phyloP scores from a whole-genome alignment of 1,284 basidiomycete genomes.

The Pseudozyma flocculosa region DNA sequence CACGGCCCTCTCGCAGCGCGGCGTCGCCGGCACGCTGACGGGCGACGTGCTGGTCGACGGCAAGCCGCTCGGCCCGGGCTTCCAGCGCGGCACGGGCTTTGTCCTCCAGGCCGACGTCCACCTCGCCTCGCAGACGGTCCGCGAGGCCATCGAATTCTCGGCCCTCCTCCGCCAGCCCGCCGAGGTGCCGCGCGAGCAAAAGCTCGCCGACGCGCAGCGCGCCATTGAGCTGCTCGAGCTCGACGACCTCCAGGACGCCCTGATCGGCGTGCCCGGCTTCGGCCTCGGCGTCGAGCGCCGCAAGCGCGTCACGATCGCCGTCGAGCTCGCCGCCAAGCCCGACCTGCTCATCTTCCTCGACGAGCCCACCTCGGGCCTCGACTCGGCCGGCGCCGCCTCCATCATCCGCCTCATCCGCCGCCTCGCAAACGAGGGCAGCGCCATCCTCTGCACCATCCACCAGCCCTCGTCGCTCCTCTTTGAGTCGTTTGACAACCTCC shows the following conservation, averaged over 20 bases:
- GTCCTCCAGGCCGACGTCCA: conserved; percentile 70
- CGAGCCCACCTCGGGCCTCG: conserved; percentile 49
- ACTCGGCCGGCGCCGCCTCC: conserved; percentile 38
- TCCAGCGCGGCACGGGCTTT: conserved; percentile 66
- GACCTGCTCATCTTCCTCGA: conserved; percentile 52
- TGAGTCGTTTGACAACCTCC: conserved; percentile 43
- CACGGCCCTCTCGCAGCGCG: conserved; percentile 77
- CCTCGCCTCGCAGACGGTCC: conserved; percentile 40
- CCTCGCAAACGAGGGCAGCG: conserved; percentile 41
- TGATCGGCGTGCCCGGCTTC: conserved; percentile 43
- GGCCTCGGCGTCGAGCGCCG: conserved; percentile 44
- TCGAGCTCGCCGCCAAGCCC: conserved; percentile 50
- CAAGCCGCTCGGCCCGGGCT: conserved; percentile 69
- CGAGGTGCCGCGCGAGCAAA: conserved; percentile 32
- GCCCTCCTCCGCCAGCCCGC: conserved; percentile 46
- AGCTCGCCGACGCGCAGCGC: conserved; percentile 33
- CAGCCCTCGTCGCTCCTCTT: conserved; percentile 46
- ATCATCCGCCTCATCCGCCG: conserved; percentile 44
- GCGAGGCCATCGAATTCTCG: conserved; percentile 47
- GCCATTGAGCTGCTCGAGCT: conserved; percentile 46
- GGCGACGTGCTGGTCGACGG: conserved; percentile 80
- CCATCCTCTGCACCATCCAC: conserved; percentile 52
- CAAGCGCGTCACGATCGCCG: conserved; percentile 50
- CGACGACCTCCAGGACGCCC: conserved; percentile 33
- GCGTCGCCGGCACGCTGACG: conserved; percentile 70